Conservation (phyloP, 2,329 filamentous ascomycete species). For the Colletotrichum zoysiae region DNA sequence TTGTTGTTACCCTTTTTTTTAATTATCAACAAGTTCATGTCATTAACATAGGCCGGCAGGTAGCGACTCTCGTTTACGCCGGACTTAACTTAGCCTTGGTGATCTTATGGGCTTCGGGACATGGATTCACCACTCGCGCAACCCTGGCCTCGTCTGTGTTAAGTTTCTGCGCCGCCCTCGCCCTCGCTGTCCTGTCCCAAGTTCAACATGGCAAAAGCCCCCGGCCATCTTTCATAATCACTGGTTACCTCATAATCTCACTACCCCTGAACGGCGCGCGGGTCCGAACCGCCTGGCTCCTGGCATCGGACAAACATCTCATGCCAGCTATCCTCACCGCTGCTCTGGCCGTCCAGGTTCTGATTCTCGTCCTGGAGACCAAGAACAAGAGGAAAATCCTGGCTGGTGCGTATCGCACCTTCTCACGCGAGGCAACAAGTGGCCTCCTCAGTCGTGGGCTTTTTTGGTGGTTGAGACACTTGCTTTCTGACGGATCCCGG, state of each 20-base stretch:
- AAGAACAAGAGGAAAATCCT: conserved; percentile 21
- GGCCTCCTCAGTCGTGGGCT: conserved; percentile 27
- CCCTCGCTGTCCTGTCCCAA: conserved; percentile 19
- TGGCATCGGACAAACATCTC: conserved; percentile 19
- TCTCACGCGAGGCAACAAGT: conserved; percentile 27
- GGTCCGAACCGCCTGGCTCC: conserved; percentile 25
- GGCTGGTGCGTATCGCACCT: conserved; percentile 19
- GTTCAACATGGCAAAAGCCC: conserved; percentile 24
- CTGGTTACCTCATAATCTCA: conserved; percentile 24
- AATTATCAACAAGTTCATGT: conserved; percentile 17
- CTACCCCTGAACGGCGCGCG: conserved; percentile 22
- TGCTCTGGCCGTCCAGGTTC: conserved; percentile 22
- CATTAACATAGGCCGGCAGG: conserved; percentile 24
- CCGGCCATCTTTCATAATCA: conserved; percentile 23
- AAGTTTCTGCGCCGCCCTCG: conserved; percentile 22
- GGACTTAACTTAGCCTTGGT: conserved; percentile 25
- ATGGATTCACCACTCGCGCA: conserved; percentile 28
- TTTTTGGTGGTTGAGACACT: conserved; percentile 30
- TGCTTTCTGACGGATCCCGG: conserved; percentile 24
- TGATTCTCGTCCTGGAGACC: conserved; percentile 24
- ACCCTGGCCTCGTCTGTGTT: conserved; percentile 24
- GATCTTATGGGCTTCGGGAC: conserved; percentile 24
- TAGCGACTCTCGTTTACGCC: conserved; percentile 19
- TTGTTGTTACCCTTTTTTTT: conserved; percentile 14
- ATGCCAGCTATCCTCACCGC: conserved; percentile 23